Conservation (phyloP, 2,329 filamentous ascomycete species). For the Monosporascus sp. region DNA sequence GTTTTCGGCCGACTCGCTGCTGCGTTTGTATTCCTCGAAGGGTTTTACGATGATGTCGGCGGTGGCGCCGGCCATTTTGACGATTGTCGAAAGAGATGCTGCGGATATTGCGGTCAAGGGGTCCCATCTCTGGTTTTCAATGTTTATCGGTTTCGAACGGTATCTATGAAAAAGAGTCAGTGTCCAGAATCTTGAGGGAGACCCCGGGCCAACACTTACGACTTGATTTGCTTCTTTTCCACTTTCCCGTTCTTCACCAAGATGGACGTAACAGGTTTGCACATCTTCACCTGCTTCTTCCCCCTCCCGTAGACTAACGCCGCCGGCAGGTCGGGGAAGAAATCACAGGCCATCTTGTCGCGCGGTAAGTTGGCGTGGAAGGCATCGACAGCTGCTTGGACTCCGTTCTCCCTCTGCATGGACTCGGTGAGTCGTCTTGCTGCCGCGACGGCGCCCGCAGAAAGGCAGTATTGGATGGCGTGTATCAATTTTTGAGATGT, state of each 20-base stretch:
- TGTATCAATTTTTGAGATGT: conserved; percentile 26
- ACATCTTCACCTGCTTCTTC: background rate
- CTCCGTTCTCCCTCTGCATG: conserved; percentile 30
- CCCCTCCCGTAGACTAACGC: too few species aligned
- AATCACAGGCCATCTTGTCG: too few species aligned
- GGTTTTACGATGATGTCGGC: too few species aligned
- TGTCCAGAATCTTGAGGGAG: too few species aligned
- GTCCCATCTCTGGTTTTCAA: conserved; percentile 10
- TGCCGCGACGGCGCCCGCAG: conserved; percentile 21
- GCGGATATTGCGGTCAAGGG: conserved; percentile 11
- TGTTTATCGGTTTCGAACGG: background rate
- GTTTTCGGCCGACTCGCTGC: conserved; percentile 2
- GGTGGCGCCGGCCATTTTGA: conserved; percentile 1
- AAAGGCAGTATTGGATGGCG: conserved; percentile 28
- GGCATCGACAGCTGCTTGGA: conserved; percentile 29
- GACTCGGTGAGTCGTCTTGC: conserved; percentile 26
- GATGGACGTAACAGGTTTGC: conserved; percentile 1
- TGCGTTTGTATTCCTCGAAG: conserved; percentile 4
- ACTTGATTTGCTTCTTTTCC: background rate
- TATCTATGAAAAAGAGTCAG: background rate
- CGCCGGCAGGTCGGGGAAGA: too few species aligned
- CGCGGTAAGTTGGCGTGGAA: conserved; percentile 24
- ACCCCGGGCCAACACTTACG: too few species aligned
- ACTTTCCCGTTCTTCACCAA: background rate
- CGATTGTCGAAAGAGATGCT: conserved; percentile 8